A percentile compares a stretch with the other conserved stretches of the same genome.
Evolutionary conservation across 2,329 filamentous ascomycete genomes (phyloP).

Genomic region (Phyllachora maydis): DNA sequence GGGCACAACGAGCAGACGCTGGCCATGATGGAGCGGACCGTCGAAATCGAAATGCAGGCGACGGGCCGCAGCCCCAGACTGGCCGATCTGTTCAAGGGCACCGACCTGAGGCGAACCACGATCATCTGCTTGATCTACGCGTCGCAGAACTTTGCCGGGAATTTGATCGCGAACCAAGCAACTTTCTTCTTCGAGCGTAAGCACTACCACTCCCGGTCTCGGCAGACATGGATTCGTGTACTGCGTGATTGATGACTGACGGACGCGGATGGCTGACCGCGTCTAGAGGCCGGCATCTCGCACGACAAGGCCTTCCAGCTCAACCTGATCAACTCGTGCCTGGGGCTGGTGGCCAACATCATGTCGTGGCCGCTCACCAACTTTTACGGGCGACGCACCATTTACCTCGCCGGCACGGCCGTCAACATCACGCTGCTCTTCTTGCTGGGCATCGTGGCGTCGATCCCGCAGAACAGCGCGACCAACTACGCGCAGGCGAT

Average conservation of each 20-base stretch:
- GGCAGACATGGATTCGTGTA: neutral
- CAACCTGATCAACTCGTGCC: constrained; percentile 41
- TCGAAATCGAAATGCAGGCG: constrained; percentile 34
- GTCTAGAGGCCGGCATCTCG: constrained; percentile 35
- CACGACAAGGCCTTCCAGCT: constrained; percentile 35
- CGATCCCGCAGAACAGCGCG: constrained; percentile 17
- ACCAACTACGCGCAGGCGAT: constrained; percentile 34
- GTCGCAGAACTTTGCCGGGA: constrained; percentile 39
- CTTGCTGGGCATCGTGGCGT: constrained; percentile 36
- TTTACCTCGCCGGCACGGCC: constrained; percentile 39
- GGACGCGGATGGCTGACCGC: constrained; percentile 31
- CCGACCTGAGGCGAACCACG: constrained; percentile 28
- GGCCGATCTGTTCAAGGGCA: constrained; percentile 31
- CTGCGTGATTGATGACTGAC: neutral
- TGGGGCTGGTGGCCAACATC: constrained; percentile 42
- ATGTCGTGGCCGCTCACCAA: constrained; percentile 46
- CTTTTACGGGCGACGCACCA: constrained; percentile 40
- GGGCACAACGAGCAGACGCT: constrained; percentile 22
- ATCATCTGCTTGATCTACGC: constrained; percentile 36
- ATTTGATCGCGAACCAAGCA: constrained; percentile 41
- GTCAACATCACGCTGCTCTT: constrained; percentile 32
- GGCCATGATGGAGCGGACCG: constrained; percentile 36
- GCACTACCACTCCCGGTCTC: constrained; percentile 7
- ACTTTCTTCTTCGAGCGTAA: constrained; percentile 36
- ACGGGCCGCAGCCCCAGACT: constrained; percentile 21